phyloP scores from a whole-genome alignment of 2,329 filamentous ascomycete species.

The Xylaria hypoxylon region DNA sequence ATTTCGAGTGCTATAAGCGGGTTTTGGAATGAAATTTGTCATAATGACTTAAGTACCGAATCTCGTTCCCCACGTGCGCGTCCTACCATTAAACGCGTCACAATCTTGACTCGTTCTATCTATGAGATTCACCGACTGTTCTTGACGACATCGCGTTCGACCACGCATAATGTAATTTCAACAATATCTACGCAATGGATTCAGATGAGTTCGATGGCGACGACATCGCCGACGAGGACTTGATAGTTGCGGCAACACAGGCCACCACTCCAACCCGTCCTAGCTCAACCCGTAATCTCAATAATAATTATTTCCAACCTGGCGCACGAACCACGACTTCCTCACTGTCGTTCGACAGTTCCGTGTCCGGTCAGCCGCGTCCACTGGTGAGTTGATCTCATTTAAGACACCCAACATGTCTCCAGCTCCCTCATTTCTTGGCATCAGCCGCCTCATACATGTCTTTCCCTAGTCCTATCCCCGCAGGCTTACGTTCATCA shows the following conservation, averaged over 20 bases:
- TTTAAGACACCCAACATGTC: not conserved
- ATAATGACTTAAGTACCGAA: not conserved
- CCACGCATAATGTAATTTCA: constrained; percentile 28
- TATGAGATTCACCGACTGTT: constrained; percentile 28
- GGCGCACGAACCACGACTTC: constrained; percentile 31
- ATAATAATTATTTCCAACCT: constrained; percentile 39
- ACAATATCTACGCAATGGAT: constrained; percentile 56
- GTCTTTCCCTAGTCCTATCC: not conserved
- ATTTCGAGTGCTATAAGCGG: not conserved
- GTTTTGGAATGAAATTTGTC: not conserved
- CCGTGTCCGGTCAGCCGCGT: constrained; percentile 24
- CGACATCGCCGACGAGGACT: constrained; percentile 73
- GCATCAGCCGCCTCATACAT: not conserved
- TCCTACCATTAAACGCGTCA: constrained; percentile 21
- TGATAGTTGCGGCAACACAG: constrained; percentile 70
- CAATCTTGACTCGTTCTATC: not conserved
- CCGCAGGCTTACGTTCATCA: not conserved
- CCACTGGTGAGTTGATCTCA: constrained; percentile 38
- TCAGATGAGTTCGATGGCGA: constrained; percentile 73
- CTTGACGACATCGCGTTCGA: constrained; percentile 29
- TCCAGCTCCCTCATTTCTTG: not conserved
- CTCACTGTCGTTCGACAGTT: constrained; percentile 28
- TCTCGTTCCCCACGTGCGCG: not conserved
- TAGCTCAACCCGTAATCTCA: constrained; percentile 39
- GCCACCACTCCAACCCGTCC: constrained; percentile 48